Conservation (phyloP, 2,329 filamentous ascomycete species). For the Orbilia brochopaga region DNA sequence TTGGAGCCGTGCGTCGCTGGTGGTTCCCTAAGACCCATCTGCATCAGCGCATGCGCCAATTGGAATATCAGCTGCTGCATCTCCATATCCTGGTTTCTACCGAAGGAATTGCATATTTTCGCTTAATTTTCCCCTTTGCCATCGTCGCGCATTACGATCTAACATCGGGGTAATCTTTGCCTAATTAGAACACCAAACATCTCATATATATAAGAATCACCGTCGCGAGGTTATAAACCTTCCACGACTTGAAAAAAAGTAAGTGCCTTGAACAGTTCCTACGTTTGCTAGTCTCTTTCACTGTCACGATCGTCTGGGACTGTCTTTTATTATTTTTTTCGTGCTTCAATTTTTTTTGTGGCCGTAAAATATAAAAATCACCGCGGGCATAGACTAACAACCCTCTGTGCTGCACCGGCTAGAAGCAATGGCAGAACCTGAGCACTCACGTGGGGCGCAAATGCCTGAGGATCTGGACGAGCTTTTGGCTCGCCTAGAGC, state of each 20-base stretch:
- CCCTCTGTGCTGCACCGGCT: neutral
- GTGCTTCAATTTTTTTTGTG: too few species aligned
- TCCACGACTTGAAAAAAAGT: neutral
- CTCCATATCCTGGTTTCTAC: too few species aligned
- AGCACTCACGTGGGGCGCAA: conserved; percentile 16
- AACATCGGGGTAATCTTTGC: too few species aligned
- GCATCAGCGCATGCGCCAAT: too few species aligned
- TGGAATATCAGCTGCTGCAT: too few species aligned
- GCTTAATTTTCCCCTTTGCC: too few species aligned
- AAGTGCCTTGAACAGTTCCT: neutral
- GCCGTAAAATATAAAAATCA: neutral
- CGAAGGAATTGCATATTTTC: too few species aligned
- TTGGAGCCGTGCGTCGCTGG: too few species aligned
- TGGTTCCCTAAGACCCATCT: too few species aligned
- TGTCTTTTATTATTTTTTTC: too few species aligned
- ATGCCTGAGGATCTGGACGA: conserved; percentile 35
- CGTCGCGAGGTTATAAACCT: neutral
- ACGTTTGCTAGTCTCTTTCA: neutral
- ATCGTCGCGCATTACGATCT: too few species aligned
- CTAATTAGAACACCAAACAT: neutral
- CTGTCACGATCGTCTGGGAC: neutral
- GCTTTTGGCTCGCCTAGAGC: conserved; percentile 35
- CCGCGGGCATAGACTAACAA: neutral
- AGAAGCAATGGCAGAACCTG: conserved; percentile 10
- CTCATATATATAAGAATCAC: neutral